Base-by-base conservation (phyloP, 228 moss, liverwort and hornwort genomes). In the Sphagnum fallax region DNA sequence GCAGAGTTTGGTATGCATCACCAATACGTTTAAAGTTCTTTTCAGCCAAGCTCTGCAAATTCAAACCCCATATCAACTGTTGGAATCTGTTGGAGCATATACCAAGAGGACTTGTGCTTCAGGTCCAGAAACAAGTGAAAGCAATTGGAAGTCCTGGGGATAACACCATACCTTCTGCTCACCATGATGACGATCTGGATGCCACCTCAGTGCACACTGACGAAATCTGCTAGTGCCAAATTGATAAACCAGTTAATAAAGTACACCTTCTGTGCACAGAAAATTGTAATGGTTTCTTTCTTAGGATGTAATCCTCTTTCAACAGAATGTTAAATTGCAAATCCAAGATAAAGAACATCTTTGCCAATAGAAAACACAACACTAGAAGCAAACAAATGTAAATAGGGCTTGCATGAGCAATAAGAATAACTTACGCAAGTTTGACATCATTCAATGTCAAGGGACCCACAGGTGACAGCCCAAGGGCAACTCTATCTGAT, bases 101-200 rank as follows among this genome's bases (percentile, higher is more conserved):
- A 6, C 10, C 65, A 47, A 4, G 48, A 50, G 65, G 6, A 13
- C 47, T 5, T 48, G 6, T 48, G 65, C 9, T 47, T 9, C 50
- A 48, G 13, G 65, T 6, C 47, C 65, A 8, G 11, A 10, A 6
- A 48, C 47, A 49, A 65, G 14, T 10, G 8, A 14, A 10, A 65
- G 47, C 32, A 65, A 65, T 48, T 10, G 6, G 9, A 3, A 4
- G 10, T 49, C 47, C 5, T 5, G 9, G 15, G 15, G 6, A 65
- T 2, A 49, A 47, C 5, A 50, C 10, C 5, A 50, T 52, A 80
- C 82, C 83, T 86, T 86, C 59, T 74, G 80, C 60, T 83, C 75
- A 68, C 86, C 86, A 72, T 72, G 68, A 59, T 86, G 86, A 73
- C 86, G 83, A 78, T 86, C 83, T 71, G 86, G 86, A 75, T 86